Evolutionary conservation across 208 protist genomes (phyloP), one percentile per base, ranked within the genome.

Genomic region (Trypanosomatidae sp.): DNA sequence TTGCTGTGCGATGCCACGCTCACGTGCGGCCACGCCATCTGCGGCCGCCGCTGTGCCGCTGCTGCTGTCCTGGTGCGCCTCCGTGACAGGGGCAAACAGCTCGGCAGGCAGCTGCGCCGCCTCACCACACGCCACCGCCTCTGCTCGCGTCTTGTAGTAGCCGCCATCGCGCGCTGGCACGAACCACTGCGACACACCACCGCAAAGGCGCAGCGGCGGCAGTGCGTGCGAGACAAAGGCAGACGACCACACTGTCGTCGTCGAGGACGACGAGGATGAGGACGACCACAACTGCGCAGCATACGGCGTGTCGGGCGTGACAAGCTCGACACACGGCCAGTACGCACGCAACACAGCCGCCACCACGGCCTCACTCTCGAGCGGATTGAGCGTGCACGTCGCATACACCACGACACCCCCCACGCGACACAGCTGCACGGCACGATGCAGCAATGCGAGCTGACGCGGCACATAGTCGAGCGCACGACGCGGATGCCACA

Each of bases 301-400:
- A 10, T 20, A 13, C n/a, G 3, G n/a, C 7, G 21, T 45, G 6
- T 23, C 16, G 21, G 18, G 26, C 48, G 21, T 13, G 20, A 74
- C 57, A n/a, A 88, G 53, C 52, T 72, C 62, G 42, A 79, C 58
- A 8, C 40, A 30, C 8, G 52, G 68, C 2, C 42, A 46, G 43
- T 20, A 53, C 33, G 64, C 70, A 0, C 55, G 61, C 39, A 94
- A 38, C 33, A 88, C 63, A 15, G 82, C 61, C 15, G 80, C 70
- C 20, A 98, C 75, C 3, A 97, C 92, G 4, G 92, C 92, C 68
- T 98, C 95, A 51, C 97, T 92, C 66, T 98, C 95, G 23, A 97
- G 51, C n/a, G 96, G 96, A 54, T 97, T 97, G 11, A 98, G 53
- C 6, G 88, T 95, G 61, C 96, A 98, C 10, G 96, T 98, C 3